phyloP scores from a whole-genome alignment of 23 red algal genomes.

The Gracilariopsis chorda region DNA sequence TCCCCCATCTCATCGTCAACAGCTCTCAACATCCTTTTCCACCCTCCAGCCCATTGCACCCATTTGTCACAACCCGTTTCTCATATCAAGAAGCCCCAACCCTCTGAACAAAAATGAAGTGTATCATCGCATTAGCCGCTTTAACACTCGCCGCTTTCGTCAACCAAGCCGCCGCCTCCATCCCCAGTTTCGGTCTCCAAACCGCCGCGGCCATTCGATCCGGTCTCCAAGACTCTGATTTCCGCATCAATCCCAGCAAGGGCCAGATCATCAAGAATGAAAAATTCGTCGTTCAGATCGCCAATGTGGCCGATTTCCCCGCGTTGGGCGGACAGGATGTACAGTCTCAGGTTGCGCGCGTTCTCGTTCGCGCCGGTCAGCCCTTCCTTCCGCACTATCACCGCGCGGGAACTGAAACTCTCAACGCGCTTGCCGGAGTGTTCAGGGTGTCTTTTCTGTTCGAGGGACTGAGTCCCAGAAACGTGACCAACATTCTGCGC shows the following conservation, averaged over 20 bases:
- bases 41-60: too few relatives aligned
- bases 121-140: too few relatives aligned
- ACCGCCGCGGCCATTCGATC: neutral
- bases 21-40: too few relatives aligned
- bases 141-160: too few relatives aligned
- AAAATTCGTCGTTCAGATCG: slow-evolving; percentile 32
- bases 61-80: too few relatives aligned
- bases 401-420: slow-evolving; percentile 14
- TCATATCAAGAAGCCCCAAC: too few relatives aligned
- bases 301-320: slow-evolving; percentile 27
- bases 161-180: too few relatives aligned
- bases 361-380: slow-evolving; percentile 4
- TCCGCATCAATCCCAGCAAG: neutral
- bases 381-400: slow-evolving; percentile 40
- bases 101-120: too few relatives aligned
- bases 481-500: neutral
- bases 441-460: slow-evolving; percentile 19
- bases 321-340: slow-evolving; percentile 18
- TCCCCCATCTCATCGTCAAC: too few relatives aligned
- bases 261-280: neutral
- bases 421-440: slow-evolving; percentile 9
- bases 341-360: slow-evolving; percentile 1
- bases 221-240: neutral
- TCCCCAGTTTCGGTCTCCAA: neutral
- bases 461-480: slow-evolving; percentile 7